Conservation (phyloP, 177 flowering plant species). For the Vitis hybrid region DNA sequence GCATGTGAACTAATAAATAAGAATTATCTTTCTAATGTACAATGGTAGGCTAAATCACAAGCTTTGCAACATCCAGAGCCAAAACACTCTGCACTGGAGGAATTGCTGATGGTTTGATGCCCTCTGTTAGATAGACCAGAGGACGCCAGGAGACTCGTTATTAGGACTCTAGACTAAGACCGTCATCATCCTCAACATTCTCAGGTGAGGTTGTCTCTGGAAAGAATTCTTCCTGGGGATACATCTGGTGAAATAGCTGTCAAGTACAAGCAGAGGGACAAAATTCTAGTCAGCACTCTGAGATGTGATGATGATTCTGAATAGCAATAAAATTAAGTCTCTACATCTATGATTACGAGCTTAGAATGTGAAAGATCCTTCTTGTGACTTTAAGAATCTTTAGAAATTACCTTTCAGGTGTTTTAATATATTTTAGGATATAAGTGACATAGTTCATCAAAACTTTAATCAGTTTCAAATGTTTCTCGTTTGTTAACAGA, state of each 20-base stretch:
- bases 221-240: conserved; percentile 54
- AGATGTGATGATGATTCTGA: not conserved
- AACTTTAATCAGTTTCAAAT: too few relatives aligned
- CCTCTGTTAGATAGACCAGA: not conserved
- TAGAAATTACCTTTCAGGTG: too few relatives aligned
- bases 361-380: too few relatives aligned
- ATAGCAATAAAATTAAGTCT: not conserved
- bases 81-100: not conserved
- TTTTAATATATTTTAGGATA: too few relatives aligned
- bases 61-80: too few relatives aligned
- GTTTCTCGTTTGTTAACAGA: too few relatives aligned
- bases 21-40: too few relatives aligned
- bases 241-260: conserved; percentile 54
- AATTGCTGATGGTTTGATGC: not conserved
- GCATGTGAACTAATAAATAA: too few relatives aligned
- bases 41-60: too few relatives aligned
- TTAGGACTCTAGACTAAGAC: conserved; percentile 11
- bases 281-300: not conserved
- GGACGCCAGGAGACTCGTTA: not conserved
- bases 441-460: too few relatives aligned
- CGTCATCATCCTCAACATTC: conserved; percentile 23
- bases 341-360: not conserved
- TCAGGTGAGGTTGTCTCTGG: conserved; percentile 36
- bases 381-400: too few relatives aligned
- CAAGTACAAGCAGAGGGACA: not conserved